phyloP scores from a whole-genome alignment of 2,329 filamentous ascomycete species.

The Clonostachys chloroleuca region DNA sequence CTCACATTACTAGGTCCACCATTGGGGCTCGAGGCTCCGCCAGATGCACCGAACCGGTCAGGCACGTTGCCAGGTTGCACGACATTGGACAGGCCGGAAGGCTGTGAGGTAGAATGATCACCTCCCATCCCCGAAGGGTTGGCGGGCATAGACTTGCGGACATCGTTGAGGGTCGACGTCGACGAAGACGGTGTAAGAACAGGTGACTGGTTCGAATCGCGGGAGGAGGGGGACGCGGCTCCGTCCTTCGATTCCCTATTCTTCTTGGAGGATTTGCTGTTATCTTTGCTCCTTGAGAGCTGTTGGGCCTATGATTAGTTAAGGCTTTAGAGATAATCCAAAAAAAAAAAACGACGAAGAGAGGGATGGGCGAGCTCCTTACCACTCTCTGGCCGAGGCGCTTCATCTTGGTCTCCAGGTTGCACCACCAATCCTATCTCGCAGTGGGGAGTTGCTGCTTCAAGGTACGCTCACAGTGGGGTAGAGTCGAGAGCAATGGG shows the following conservation, averaged over 20 bases:
- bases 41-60: slow-evolving; percentile 35
- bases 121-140: slow-evolving; percentile 40
- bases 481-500: background rate
- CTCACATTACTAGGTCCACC: slow-evolving; percentile 23
- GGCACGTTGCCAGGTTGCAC: slow-evolving; percentile 25
- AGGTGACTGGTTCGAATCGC: slow-evolving; percentile 57
- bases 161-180: slow-evolving; percentile 79
- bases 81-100: slow-evolving; percentile 27
- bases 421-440: background rate
- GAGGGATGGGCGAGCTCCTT: slow-evolving; percentile 37
- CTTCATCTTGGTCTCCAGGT: slow-evolving; percentile 69
- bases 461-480: no score
- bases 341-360: background rate
- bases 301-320: slow-evolving; percentile 33
- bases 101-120: slow-evolving; percentile 37
- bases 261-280: slow-evolving; percentile 78
- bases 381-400: slow-evolving; percentile 97
- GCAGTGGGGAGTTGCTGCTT: no score
- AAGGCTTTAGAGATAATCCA: background rate
- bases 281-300: slow-evolving; percentile 87
- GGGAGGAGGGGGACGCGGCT: slow-evolving; percentile 70
- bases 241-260: slow-evolving; percentile 71
- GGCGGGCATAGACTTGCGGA: slow-evolving; percentile 70
- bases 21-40: slow-evolving; percentile 26
- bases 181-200: slow-evolving; percentile 81